A percentile compares a stretch with the other conserved stretches of the same genome.
These are phyloP conservation scores for Colletotrichum sp. DNA, from an alignment of 2,329 filamentous ascomycete species.

Conservation along the genomic window DNA sequence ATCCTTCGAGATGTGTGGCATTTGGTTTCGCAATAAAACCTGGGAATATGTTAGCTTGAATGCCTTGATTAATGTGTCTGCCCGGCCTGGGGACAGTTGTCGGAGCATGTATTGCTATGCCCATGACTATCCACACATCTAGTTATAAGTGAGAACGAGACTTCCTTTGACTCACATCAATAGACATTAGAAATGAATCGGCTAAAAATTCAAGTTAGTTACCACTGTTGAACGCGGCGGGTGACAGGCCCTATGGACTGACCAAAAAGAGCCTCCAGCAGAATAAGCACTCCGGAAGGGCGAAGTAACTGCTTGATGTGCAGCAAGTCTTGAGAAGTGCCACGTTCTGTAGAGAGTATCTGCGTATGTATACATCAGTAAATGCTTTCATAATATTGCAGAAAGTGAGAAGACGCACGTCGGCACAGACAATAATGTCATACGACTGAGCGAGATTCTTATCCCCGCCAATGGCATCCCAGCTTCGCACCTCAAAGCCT, in stretches of 20 bases:
- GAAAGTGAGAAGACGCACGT: background rate
- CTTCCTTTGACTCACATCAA: background rate
- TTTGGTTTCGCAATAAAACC: background rate
- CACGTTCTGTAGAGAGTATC: background rate
- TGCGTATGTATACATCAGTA: background rate
- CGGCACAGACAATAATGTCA: background rate
- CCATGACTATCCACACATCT: background rate
- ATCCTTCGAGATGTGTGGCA: background rate
- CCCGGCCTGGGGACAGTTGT: background rate
- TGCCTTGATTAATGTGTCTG: background rate
- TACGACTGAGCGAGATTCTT: background rate
- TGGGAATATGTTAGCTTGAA: background rate
- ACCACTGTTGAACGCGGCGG: background rate
- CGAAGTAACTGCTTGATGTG: background rate
- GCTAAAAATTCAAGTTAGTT: background rate
- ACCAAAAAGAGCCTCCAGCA: background rate
- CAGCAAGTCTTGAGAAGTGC: background rate
- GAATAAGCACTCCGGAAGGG: background rate
- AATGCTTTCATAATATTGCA: background rate
- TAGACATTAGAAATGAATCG: background rate
- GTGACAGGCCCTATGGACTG: background rate
- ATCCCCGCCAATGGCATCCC: background rate
- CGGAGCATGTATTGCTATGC: background rate
- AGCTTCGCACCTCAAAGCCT: background rate
- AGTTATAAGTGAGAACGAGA: background rate